These are phyloP conservation scores for Amaranthus hypochondriacus DNA, from an alignment of 148 eudicot genomes.

Conservation along the genomic window DNA sequence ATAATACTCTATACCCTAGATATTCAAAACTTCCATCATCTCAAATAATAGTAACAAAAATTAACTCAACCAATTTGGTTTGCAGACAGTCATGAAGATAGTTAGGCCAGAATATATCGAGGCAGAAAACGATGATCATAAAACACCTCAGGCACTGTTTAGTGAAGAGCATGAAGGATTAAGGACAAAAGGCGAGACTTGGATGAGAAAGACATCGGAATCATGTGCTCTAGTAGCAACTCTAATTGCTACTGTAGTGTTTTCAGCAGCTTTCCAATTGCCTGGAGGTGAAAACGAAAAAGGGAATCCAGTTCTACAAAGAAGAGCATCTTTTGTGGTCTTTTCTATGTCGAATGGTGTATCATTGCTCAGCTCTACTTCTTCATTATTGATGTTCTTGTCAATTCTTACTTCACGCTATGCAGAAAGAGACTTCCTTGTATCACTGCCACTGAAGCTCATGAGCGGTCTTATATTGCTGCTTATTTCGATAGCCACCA, in stretches of 20 bases:
- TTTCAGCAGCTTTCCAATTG: conserved; percentile 27
- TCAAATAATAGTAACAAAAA: neutral
- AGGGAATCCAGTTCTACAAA: conserved; percentile 18
- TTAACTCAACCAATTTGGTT: neutral
- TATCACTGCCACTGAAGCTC: conserved; percentile 28
- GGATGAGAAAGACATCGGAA: conserved; percentile 32
- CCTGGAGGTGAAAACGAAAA: conserved; percentile 23
- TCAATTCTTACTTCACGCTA: conserved; percentile 35
- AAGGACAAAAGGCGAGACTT: conserved; percentile 25
- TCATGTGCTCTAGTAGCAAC: conserved; percentile 29
- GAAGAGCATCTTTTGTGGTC: conserved; percentile 15
- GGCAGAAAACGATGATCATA: conserved; percentile 18
- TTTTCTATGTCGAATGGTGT: conserved; percentile 26
- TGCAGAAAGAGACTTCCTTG: conserved; percentile 31
- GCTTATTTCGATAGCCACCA: conserved; percentile 30
- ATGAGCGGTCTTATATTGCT: conserved; percentile 26
- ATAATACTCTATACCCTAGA: neutral
- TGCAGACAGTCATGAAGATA: conserved; percentile 25
- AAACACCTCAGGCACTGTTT: conserved; percentile 25
- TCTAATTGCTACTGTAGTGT: conserved; percentile 26
- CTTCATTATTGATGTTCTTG: conserved; percentile 30
- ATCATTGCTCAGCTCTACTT: conserved; percentile 29
- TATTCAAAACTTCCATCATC: neutral
- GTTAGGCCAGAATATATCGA: conserved; percentile 19
- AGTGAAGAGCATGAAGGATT: conserved; percentile 26